Conservation (phyloP, 2,329 filamentous ascomycete genomes). For the Aureobasidium sp. region DNA sequence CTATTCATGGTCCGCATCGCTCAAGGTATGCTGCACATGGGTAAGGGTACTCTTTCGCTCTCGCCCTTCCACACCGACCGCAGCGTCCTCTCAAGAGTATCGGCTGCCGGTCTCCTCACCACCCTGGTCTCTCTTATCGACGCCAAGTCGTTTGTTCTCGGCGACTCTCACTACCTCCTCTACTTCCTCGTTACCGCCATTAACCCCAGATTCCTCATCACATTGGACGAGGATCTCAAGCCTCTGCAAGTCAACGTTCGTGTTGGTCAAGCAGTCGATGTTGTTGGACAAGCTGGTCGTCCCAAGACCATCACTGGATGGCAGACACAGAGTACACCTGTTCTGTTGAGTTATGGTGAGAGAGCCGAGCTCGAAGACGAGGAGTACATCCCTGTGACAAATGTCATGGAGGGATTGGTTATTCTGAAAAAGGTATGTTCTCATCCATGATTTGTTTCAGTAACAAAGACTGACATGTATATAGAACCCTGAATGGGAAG, state of each 20-base stretch:
- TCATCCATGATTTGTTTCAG: neutral
- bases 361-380: slow-evolving; percentile 95
- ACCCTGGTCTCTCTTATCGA: slow-evolving; percentile 93
- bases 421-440: slow-evolving; percentile 85
- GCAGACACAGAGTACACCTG: slow-evolving; percentile 99
- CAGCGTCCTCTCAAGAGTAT: slow-evolving; percentile 86
- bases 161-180: slow-evolving; percentile 78
- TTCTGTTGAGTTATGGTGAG: slow-evolving; percentile 88
- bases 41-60: slow-evolving; percentile 91
- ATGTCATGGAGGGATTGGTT: slow-evolving; percentile 85
- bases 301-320: slow-evolving; percentile 99
- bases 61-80: slow-evolving; percentile 99
- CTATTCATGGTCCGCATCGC: slow-evolving; percentile 99
- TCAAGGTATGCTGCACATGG: slow-evolving; percentile 96
- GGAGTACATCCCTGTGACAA: slow-evolving; percentile 87
- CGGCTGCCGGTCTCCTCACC: slow-evolving; percentile 78
- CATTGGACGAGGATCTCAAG: slow-evolving; percentile 87
- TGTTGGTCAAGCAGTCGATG: slow-evolving; percentile 95
- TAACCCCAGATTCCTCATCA: slow-evolving; percentile 93
- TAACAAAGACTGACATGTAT: slow-evolving; percentile 4
- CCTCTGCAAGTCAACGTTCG: slow-evolving; percentile 92
- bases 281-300: slow-evolving; percentile 91
- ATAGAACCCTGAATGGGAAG: slow-evolving; percentile 27
- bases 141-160: slow-evolving; percentile 73
- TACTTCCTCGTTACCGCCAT: slow-evolving; percentile 97